Conservation (phyloP, 257 asterid species). For the Salvia miltiorrhiza region DNA sequence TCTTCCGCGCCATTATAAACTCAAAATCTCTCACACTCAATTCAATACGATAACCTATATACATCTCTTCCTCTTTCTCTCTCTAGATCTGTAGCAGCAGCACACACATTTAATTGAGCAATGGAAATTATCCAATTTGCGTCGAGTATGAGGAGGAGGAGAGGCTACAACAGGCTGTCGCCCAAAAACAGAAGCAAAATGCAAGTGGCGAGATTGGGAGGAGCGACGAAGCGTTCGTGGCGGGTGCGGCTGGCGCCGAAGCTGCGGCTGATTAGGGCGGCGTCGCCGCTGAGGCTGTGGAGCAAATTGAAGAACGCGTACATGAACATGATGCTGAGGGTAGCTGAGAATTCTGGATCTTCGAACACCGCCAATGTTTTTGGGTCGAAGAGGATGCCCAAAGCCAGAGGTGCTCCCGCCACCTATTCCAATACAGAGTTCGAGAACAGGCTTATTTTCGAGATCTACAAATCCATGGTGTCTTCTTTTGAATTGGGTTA, state of each 20-base stretch:
- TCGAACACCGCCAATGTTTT: slow-evolving; percentile 25
- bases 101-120: background rate
- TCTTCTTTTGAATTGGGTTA: slow-evolving; percentile 49
- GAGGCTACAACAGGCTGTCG: slow-evolving; percentile 43
- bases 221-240: slow-evolving; percentile 37
- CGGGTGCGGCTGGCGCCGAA: slow-evolving; percentile 39
- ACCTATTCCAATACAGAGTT: slow-evolving; percentile 37
- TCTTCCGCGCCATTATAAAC: slow-evolving; percentile 7
- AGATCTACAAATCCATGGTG: slow-evolving; percentile 52
- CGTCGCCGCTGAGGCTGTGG: slow-evolving; percentile 46
- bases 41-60: background rate
- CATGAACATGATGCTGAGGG: slow-evolving; percentile 43
- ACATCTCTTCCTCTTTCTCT: slow-evolving; percentile 17
- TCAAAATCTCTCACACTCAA: background rate
- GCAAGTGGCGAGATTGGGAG: slow-evolving; percentile 36
- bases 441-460: slow-evolving; percentile 49
- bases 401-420: slow-evolving; percentile 21
- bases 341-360: slow-evolving; percentile 26
- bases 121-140: slow-evolving; percentile 30
- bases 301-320: slow-evolving; percentile 39
- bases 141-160: slow-evolving; percentile 32
- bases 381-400: slow-evolving; percentile 35
- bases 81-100: background rate
- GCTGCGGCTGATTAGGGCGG: slow-evolving; percentile 33
- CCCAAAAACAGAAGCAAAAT: slow-evolving; percentile 23